phyloP scores from a whole-genome alignment of 164 flowering plant species.

The Chimonanthus praecox region DNA sequence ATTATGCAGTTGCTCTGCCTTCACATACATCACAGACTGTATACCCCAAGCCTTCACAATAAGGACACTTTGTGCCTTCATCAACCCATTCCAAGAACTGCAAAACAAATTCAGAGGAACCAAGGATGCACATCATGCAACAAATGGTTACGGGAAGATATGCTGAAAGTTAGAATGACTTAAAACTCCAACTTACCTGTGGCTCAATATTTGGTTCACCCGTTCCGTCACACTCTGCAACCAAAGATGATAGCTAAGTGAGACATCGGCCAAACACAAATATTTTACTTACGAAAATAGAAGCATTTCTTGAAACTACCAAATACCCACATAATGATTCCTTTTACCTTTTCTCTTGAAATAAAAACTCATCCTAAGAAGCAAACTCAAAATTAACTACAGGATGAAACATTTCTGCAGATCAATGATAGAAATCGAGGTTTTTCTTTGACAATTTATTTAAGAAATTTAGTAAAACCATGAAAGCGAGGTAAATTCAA shows the following conservation, averaged over 20 bases:
- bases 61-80: constrained; percentile 76
- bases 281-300: background rate
- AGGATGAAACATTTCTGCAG: background rate
- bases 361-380: background rate
- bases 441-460: background rate
- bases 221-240: constrained; percentile 92
- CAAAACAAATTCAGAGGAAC: constrained; percentile 15
- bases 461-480: background rate
- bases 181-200: constrained; percentile 42
- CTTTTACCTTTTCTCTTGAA: background rate
- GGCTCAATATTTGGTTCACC: constrained; percentile 89
- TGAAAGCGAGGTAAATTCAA: background rate
- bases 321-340: background rate
- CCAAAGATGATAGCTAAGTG: background rate
- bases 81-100: constrained; percentile 94
- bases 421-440: background rate
- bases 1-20: constrained; percentile 25
- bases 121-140: background rate
- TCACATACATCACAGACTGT: constrained; percentile 65
- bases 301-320: background rate
- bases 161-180: background rate
- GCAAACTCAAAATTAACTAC: background rate
- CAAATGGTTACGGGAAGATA: background rate
- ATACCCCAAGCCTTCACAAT: constrained; percentile 81
- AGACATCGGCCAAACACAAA: background rate